Evolutionary conservation across 1,139 yeast species (phyloP).

Genomic region (Blastobotrys petasosporus): DNA sequence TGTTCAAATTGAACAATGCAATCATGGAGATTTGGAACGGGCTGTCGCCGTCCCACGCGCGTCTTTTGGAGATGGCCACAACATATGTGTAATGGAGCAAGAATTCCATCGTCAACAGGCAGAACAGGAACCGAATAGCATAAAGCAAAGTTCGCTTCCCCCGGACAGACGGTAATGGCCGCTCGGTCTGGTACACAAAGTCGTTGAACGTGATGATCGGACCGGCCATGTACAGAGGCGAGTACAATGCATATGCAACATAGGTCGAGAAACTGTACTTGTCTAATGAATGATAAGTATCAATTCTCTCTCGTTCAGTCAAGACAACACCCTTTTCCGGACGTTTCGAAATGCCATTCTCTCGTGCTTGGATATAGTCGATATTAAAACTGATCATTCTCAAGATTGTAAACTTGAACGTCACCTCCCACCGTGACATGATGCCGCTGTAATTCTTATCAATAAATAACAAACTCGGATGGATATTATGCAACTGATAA

Average conservation of each 20-base stretch:
- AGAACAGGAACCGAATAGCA: slow-evolving; percentile 60
- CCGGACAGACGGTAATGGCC: slow-evolving; percentile 48
- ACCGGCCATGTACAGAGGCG: slow-evolving; percentile 92
- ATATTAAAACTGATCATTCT: slow-evolving; percentile 77
- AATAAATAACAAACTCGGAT: slow-evolving; percentile 39
- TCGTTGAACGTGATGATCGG: slow-evolving; percentile 93
- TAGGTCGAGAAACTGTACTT: slow-evolving; percentile 63
- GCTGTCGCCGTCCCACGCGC: slow-evolving; percentile 85
- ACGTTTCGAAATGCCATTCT: slow-evolving; percentile 17
- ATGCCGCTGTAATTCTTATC: slow-evolving; percentile 53
- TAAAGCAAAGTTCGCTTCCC: slow-evolving; percentile 52
- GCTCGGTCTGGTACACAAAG: slow-evolving; percentile 58
- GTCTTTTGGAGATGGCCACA: slow-evolving; percentile 81
- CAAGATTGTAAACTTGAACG: slow-evolving; percentile 80
- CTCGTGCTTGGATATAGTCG: slow-evolving; percentile 46
- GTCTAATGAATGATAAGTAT: slow-evolving; percentile 51
- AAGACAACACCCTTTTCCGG: slow-evolving; percentile 14
- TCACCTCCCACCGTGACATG: slow-evolving; percentile 90
- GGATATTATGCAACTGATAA: slow-evolving; percentile 41
- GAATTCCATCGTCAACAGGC: slow-evolving; percentile 83
- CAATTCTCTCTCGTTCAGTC: slow-evolving; percentile 63
- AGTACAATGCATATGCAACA: slow-evolving; percentile 69
- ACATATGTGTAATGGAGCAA: slow-evolving; percentile 84
- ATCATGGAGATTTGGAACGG: slow-evolving; percentile 95
- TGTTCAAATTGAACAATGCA: slow-evolving; percentile 81